Percentiles rank a stretch among this genome's conserved stretches.
Conservation (phyloP, 441 rosid species). For the Adansonia madagascariensis region DNA sequence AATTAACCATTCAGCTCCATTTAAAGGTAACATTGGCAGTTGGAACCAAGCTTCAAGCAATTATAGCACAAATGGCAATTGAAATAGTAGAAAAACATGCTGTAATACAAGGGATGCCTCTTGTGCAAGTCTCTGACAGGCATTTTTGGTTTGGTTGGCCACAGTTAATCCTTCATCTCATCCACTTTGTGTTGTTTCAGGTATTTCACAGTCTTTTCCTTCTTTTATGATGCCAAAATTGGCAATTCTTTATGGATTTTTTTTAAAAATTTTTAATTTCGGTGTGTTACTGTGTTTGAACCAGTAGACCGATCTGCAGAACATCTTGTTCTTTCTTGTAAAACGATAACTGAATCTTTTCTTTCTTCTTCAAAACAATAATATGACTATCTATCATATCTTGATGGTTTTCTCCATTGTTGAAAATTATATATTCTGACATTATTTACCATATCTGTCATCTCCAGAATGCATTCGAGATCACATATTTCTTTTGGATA, state of each 20-base stretch:
- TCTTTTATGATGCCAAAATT: neutral
- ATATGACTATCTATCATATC: neutral
- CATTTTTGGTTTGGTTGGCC: slow-evolving; percentile 89
- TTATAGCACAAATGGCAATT: slow-evolving; percentile 83
- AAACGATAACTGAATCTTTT: neutral
- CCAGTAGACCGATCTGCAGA: neutral
- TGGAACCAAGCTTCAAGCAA: slow-evolving; percentile 90
- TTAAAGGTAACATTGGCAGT: slow-evolving; percentile 81
- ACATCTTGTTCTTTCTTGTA: neutral
- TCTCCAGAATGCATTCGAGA: slow-evolving; percentile 93
- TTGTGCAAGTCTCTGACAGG: slow-evolving; percentile 81
- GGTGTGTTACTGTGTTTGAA: neutral
- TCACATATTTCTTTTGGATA: slow-evolving; percentile 95
- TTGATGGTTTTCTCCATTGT: neutral
- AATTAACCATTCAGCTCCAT: slow-evolving; percentile 29
- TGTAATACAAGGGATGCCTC: slow-evolving; percentile 96
- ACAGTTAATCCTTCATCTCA: slow-evolving; percentile 66
- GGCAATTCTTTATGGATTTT: neutral
- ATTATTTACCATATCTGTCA: slow-evolving; percentile 14
- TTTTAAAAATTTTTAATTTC: neutral
- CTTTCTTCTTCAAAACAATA: neutral
- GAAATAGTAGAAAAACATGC: slow-evolving; percentile 91
- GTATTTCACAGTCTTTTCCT: slow-evolving; percentile 37
- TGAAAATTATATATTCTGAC: slow-evolving; percentile 20
- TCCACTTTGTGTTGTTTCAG: slow-evolving; percentile 92